Evolutionary conservation across 106 monocot genomes (phyloP).

Genomic region (Dactylorhiza incarnata): DNA sequence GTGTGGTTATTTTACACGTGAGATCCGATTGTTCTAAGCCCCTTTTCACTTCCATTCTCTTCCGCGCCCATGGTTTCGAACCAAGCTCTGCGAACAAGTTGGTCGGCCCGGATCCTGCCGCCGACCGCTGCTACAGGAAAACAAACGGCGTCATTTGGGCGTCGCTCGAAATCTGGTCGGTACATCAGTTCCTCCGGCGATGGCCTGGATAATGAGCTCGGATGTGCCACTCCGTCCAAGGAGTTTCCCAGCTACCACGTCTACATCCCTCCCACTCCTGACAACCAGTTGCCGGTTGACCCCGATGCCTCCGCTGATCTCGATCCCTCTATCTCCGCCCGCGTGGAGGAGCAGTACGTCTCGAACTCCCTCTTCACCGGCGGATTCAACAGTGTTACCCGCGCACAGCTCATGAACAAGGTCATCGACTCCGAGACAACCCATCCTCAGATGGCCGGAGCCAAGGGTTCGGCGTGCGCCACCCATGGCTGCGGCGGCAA

Average conservation of each 20-base stretch:
- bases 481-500: conserved; percentile 37
- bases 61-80: conserved; percentile 2
- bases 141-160: conserved; percentile 31
- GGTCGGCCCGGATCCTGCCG: conserved; percentile 28
- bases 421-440: conserved; percentile 41
- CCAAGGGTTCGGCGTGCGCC: conserved; percentile 49
- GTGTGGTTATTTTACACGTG: neutral
- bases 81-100: conserved; percentile 26
- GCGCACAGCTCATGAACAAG: conserved; percentile 53
- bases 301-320: neutral
- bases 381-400: conserved; percentile 35
- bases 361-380: conserved; percentile 43
- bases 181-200: conserved; percentile 54
- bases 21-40: neutral
- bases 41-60: neutral
- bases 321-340: conserved; percentile 33
- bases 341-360: conserved; percentile 40
- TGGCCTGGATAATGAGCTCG: conserved; percentile 43
- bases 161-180: conserved; percentile 51
- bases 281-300: conserved; percentile 18
- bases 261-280: conserved; percentile 30
- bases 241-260: conserved; percentile 34
- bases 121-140: conserved; percentile 4
- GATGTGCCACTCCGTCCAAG: conserved; percentile 23
- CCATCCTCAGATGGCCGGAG: conserved; percentile 61